A percentile compares a stretch with the other conserved stretches of the same genome.
These are phyloP conservation scores for Phytopythium sindhum DNA, from an alignment of 352 stramenopile species.

Conservation along the genomic window DNA sequence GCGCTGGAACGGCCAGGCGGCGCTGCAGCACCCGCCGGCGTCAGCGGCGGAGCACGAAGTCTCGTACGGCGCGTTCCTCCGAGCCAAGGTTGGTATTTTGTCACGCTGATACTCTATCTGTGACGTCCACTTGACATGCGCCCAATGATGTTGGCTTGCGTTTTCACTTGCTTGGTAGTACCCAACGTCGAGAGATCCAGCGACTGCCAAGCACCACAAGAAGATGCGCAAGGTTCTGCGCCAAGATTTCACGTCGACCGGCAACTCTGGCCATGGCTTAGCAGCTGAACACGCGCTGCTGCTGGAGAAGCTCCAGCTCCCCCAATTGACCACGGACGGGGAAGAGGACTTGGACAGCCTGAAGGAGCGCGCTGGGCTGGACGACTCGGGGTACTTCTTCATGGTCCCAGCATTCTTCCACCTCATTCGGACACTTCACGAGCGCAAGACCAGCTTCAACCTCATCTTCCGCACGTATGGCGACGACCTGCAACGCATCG, in stretches of 20 bases:
- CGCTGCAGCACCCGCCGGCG: slow-evolving; percentile 8
- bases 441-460: slow-evolving; percentile 47
- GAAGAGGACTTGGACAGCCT: background rate
- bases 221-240: slow-evolving; percentile 53
- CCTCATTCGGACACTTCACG: slow-evolving; percentile 50
- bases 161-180: slow-evolving; percentile 24
- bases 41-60: slow-evolving; percentile 13
- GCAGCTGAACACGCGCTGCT: slow-evolving; percentile 35
- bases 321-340: slow-evolving; percentile 15
- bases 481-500: slow-evolving; percentile 62
- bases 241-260: slow-evolving; percentile 55
- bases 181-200: slow-evolving; percentile 43
- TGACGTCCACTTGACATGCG: background rate
- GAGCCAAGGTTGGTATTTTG: slow-evolving; percentile 36
- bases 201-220: slow-evolving; percentile 54
- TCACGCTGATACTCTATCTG: background rate
- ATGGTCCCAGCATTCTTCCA: slow-evolving; percentile 67
- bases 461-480: slow-evolving; percentile 78
- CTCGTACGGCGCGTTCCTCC: slow-evolving; percentile 65
- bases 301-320: slow-evolving; percentile 46
- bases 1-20: slow-evolving; percentile 41
- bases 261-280: slow-evolving; percentile 48
- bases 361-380: slow-evolving; percentile 28
- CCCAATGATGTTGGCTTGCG: background rate
- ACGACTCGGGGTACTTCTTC: slow-evolving; percentile 49